phyloP scores from a whole-genome alignment of 1,139 yeast genomes.

The Petasospora rhodanensis region DNA sequence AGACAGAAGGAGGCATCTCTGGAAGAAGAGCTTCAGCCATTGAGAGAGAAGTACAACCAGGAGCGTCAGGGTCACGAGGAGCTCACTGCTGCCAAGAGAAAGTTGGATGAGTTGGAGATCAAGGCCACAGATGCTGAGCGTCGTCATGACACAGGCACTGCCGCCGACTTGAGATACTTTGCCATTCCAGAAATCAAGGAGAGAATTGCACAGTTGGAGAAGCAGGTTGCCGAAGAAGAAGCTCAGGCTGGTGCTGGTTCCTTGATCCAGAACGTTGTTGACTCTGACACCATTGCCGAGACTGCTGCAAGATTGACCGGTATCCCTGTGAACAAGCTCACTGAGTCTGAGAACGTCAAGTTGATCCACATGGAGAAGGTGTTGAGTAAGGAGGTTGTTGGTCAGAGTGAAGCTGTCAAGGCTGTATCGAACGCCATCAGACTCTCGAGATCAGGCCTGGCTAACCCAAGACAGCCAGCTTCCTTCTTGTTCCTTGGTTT shows the following conservation, averaged over 20 bases:
- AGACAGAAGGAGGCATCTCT: constrained; percentile 74
- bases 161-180: constrained; percentile 93
- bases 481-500: constrained; percentile 92
- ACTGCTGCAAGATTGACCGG: constrained; percentile 97
- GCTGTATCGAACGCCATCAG: constrained; percentile 95
- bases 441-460: constrained; percentile 89
- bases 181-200: constrained; percentile 91
- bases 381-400: constrained; percentile 79
- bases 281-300: constrained; percentile 90
- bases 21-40: constrained; percentile 80
- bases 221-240: constrained; percentile 70
- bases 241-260: constrained; percentile 57
- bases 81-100: constrained; percentile 81
- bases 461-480: constrained; percentile 95
- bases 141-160: constrained; percentile 89
- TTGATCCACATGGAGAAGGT: constrained; percentile 92
- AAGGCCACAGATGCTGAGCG: constrained; percentile 97
- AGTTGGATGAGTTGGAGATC: constrained; percentile 84
- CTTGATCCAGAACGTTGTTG: constrained; percentile 83
- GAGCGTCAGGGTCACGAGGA: constrained; percentile 93
- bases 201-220: constrained; percentile 71
- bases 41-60: constrained; percentile 78
- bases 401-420: constrained; percentile 93
- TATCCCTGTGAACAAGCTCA: constrained; percentile 94
- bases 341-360: constrained; percentile 92